These are phyloP conservation scores for Stereocaulon alpinum DNA, from an alignment of 495 filamentous ascomycete genomes.

Conservation along the genomic window DNA sequence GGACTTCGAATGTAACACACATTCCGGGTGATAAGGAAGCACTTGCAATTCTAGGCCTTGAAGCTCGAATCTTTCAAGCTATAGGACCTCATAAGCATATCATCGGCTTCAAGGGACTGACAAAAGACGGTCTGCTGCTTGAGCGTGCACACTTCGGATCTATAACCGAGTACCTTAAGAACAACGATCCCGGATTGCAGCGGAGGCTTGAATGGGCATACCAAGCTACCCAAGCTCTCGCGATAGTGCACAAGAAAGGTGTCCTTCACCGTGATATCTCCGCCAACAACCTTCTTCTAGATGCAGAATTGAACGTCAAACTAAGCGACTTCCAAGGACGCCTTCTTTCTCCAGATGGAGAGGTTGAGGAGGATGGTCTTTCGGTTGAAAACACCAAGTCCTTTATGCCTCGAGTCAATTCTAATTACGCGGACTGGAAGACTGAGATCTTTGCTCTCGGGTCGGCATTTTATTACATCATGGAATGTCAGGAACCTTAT, in stretches of 20 bases:
- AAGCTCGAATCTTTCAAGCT: constrained; percentile 12
- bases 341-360: constrained; percentile 9
- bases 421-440: constrained; percentile 10
- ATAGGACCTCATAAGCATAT: constrained; percentile 12
- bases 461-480: constrained; percentile 14
- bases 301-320: constrained; percentile 15
- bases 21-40: constrained; percentile 1
- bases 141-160: constrained; percentile 10
- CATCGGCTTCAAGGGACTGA: constrained; percentile 13
- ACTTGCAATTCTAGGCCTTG: constrained; percentile 9
- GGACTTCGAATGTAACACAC: background rate
- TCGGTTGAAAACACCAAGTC: constrained; percentile 15
- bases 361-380: constrained; percentile 5
- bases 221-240: constrained; percentile 18
- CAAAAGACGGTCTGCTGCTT: constrained; percentile 14
- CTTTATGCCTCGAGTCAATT: constrained; percentile 16
- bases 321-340: constrained; percentile 20
- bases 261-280: constrained; percentile 18
- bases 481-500: constrained; percentile 6
- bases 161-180: constrained; percentile 10
- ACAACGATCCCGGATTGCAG: background rate
- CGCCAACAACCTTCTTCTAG: constrained; percentile 15
- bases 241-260: constrained; percentile 3
- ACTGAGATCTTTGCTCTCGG: constrained; percentile 20
- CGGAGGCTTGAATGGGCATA: constrained; percentile 8